Evolutionary conservation across 179 eudicot species (phyloP).

Genomic region (Spergularia azorica): DNA sequence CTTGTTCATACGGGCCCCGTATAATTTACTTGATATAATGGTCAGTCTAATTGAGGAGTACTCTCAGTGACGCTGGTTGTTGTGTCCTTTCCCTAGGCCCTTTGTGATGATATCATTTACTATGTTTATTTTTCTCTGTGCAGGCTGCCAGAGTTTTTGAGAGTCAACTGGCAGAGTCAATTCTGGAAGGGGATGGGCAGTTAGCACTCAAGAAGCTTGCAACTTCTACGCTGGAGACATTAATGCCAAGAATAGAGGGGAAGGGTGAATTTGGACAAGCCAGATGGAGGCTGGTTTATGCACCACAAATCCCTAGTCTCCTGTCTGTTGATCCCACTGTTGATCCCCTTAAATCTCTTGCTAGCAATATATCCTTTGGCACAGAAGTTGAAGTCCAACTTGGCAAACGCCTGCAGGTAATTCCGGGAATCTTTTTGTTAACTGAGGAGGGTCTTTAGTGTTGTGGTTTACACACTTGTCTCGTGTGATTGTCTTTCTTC

Average conservation of each 20-base stretch:
- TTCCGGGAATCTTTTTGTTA: conserved; percentile 20
- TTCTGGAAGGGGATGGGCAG: conserved; percentile 96
- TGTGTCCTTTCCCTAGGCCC: too few species aligned
- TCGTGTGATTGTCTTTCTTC: not conserved
- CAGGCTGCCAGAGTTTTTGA: conserved; percentile 99
- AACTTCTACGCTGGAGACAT: conserved; percentile 93
- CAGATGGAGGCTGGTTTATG: conserved; percentile 97
- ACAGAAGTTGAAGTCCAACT: conserved; percentile 99
- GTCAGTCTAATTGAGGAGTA: too few species aligned
- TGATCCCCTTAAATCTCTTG: conserved; percentile 95
- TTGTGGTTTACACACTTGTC: too few species aligned
- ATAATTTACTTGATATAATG: too few species aligned
- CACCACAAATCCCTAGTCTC: conserved; percentile 96
- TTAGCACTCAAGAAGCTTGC: conserved; percentile 99
- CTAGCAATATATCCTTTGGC: conserved; percentile 95
- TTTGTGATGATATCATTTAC: too few species aligned
- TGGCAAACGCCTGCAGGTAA: conserved; percentile 96
- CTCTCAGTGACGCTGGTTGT: too few species aligned
- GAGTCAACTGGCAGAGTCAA: conserved; percentile 95
- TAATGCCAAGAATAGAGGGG: conserved; percentile 99
- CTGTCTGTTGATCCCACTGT: conserved; percentile 92
- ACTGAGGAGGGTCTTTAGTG: not conserved
- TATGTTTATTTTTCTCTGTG: not conserved
- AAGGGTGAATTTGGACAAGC: conserved; percentile 99
- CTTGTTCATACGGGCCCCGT: too few species aligned